Base-by-base conservation (phyloP, 2,329 filamentous ascomycete species). In the Trichoderma sp. region DNA sequence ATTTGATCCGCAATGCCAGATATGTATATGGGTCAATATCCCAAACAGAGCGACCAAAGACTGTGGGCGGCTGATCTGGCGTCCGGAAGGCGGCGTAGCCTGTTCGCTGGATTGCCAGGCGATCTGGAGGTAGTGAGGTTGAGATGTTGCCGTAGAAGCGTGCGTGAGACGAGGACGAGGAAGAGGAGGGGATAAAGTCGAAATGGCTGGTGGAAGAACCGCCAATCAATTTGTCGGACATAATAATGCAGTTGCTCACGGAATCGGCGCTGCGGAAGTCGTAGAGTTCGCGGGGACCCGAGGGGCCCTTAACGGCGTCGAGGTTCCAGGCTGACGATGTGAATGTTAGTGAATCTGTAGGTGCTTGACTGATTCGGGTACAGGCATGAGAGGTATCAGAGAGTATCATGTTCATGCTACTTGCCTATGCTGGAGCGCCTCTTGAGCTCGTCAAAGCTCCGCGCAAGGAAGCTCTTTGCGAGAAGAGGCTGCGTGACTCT, bases 31-130 rank as follows among this genome's bases (percentile, higher is more conserved):
- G 89, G 74, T 97, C 94, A 63, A 97, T 90, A 76, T 98, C 90
- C 92, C 93, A 97, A 25, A 93, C 82, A 37, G 91, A 84, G 67
- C 89, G 90, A 48, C 95, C 95, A 75, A 98, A 97, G n/a, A 97
- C 78, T 22, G 92, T 96, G 9, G 88, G 81, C 4, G 85, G 86
- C 57, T 89, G 87, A 75, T 97, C 93, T 58, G 87, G 84, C 22
- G 96, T 98, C 68, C 94, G 86, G 84, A 93, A 99, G 2, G 91
- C 95, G 1, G 95, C 94, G 78, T 94, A 99, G 53, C 95, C 95
- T 69, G 89, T 90, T 53, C 92, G 85, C 74, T 93, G 86, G 52
- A 97, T 84, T 42, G 91, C 85, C n/a, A 90, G 91, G 48, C 85
- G 84, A 78, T 94, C 86, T 12, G 83, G 80, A 0, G 95, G 95